Conservation (phyloP, 805 yeast species). For the Debaryomyces tyrocola region DNA sequence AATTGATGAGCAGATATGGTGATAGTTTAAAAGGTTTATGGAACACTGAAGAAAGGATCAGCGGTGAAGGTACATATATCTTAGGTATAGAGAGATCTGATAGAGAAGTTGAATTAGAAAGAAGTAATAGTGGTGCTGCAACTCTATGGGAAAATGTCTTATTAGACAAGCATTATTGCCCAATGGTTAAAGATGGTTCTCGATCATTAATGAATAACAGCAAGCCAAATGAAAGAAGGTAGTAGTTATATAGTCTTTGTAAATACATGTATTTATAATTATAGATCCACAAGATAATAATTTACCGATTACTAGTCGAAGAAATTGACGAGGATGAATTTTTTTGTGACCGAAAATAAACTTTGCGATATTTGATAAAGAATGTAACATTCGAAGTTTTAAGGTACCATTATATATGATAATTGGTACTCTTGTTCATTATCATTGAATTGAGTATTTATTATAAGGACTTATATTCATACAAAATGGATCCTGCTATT, state of each 20-base stretch:
- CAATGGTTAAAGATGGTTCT: constrained; percentile 71
- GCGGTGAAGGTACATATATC: constrained; percentile 63
- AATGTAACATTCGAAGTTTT: no score
- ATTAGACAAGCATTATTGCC: constrained; percentile 80
- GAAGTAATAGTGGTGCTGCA: constrained; percentile 85
- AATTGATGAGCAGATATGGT: constrained; percentile 64
- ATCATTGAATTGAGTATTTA: no score
- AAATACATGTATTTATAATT: neutral
- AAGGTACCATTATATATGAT: no score
- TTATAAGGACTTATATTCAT: neutral
- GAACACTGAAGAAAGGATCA: constrained; percentile 84
- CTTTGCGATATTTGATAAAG: no score
- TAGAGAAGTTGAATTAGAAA: constrained; percentile 55
- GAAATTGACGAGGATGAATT: no score
- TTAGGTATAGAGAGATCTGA: constrained; percentile 57
- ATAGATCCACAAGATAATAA: no score
- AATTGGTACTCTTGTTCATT: no score
- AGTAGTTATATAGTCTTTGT: constrained; percentile 2
- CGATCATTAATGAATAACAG: constrained; percentile 41
- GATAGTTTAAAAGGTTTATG: constrained; percentile 74
- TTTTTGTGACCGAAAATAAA: no score
- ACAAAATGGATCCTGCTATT: constrained; percentile 5
- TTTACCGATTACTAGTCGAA: no score
- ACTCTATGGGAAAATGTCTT: constrained; percentile 86
- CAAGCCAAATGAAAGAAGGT: constrained; percentile 14